phyloP scores from a whole-genome alignment of 306 rosid species.

The Cicer judaicum region DNA sequence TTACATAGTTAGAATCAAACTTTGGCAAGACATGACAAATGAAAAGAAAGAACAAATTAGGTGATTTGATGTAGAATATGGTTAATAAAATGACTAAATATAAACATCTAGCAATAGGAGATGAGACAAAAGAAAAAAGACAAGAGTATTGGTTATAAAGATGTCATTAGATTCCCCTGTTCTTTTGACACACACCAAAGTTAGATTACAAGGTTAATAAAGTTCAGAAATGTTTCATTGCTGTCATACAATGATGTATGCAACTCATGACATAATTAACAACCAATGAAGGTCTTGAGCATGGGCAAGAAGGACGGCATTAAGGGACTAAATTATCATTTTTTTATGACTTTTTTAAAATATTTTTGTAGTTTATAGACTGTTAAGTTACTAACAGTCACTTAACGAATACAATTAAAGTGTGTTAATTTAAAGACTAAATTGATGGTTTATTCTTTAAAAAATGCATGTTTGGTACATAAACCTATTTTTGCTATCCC shows the following conservation, averaged over 20 bases:
- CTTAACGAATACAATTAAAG: too few species aligned
- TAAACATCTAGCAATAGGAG: not conserved
- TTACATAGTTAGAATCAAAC: not conserved
- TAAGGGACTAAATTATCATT: too few species aligned
- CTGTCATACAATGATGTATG: conserved; percentile 36
- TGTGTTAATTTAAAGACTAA: too few species aligned
- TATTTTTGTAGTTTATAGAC: too few species aligned
- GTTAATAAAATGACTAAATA: not conserved
- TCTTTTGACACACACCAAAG: conserved; percentile 24
- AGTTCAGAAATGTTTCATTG: conserved; percentile 23
- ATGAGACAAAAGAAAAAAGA: conserved; percentile 36
- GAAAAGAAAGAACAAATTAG: conserved; percentile 33
- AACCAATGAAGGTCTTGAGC: too few species aligned
- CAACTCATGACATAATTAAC: conserved; percentile 16
- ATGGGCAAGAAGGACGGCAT: too few species aligned
- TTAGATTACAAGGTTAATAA: not conserved
- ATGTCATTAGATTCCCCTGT: conserved; percentile 25
- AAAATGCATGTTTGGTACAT: too few species aligned
- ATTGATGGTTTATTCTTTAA: too few species aligned
- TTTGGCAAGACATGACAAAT: conserved; percentile 31
- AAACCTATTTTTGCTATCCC: too few species aligned
- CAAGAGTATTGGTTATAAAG: not conserved
- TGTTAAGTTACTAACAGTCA: too few species aligned
- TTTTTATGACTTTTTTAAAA: too few species aligned
- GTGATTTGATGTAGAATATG: conserved; percentile 26